These are phyloP conservation scores for Panicum hallii DNA, from an alignment of 202 grass and related monocot species.

Conservation along the genomic window DNA sequence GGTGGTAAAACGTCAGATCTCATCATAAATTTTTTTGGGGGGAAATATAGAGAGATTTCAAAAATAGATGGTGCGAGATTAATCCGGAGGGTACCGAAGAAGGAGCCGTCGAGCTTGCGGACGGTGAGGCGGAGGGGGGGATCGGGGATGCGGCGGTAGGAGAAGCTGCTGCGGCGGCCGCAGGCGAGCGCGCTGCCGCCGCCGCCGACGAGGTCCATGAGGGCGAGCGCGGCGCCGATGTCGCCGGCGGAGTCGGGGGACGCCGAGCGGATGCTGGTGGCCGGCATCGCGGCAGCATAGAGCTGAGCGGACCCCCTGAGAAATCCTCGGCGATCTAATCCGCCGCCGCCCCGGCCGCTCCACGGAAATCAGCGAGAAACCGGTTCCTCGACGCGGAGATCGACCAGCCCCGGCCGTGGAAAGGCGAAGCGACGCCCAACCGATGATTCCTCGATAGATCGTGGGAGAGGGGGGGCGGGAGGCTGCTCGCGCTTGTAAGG, in stretches of 20 bases:
- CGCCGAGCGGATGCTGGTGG: constrained; percentile 12
- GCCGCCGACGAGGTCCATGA: constrained; percentile 5
- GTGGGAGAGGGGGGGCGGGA: not conserved
- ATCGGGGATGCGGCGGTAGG: constrained; percentile 69
- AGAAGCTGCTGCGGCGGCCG: constrained; percentile 66
- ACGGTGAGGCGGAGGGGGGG: constrained; percentile 69
- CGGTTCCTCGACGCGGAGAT: not conserved
- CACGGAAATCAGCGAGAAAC: not conserved
- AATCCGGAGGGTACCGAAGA: constrained; percentile 61
- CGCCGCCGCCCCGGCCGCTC: not conserved
- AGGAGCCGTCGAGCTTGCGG: constrained; percentile 84
- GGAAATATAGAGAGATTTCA: no score
- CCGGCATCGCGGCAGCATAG: constrained; percentile 38
- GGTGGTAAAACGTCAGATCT: not conserved
- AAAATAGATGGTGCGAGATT: not conserved
- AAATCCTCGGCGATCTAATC: not conserved
- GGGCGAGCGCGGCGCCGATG: constrained; percentile 25
- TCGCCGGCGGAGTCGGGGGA: constrained; percentile 25
- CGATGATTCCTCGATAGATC: not conserved
- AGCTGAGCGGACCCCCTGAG: not conserved
- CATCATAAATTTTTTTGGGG: not conserved
- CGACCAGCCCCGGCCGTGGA: not conserved
- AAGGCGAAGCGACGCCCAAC: not conserved
- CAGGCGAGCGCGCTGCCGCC: constrained; percentile 38
- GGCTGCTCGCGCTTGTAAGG: not conserved